A percentile compares a stretch with the other conserved stretches of the same genome.
phyloP scores from a whole-genome alignment of 148 eudicot species.

The Chenopodium berlandieri region DNA sequence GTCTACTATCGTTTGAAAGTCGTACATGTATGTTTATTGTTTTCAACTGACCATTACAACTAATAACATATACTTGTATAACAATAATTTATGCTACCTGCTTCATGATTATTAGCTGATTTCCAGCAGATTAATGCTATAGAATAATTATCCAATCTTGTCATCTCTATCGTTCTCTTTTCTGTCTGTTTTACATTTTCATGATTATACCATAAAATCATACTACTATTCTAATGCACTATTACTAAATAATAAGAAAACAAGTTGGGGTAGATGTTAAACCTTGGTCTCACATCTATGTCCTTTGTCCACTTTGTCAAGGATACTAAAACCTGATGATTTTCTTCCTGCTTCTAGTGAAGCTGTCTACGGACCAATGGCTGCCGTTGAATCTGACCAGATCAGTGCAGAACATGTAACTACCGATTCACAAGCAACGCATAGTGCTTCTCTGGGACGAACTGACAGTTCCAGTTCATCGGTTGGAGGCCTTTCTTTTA shows the following conservation, averaged over 20 bases:
- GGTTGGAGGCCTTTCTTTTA: no score
- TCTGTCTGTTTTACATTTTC: not conserved
- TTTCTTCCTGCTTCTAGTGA: conserved; percentile 1
- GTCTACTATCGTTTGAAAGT: no score
- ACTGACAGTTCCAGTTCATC: conserved; percentile 29
- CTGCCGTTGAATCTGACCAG: conserved; percentile 11
- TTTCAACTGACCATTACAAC: no score
- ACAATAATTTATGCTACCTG: no score
- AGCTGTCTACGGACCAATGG: conserved; percentile 3
- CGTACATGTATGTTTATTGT: no score
- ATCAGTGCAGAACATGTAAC: conserved; percentile 38
- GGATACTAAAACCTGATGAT: no score
- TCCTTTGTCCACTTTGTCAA: not conserved
- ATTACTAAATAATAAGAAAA: not conserved
- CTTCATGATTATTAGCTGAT: no score
- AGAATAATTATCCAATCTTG: not conserved
- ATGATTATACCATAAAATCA: no score
- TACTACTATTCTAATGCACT: not conserved
- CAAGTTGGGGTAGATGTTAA: not conserved
- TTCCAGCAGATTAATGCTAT: not conserved
- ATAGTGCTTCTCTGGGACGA: conserved; percentile 31
- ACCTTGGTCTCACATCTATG: not conserved
- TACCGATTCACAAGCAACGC: conserved; percentile 30
- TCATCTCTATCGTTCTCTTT: not conserved
- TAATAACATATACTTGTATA: no score